Evolutionary conservation across 2,329 filamentous ascomycete genomes (phyloP), one percentile per base, ranked within the genome.

Genomic region (Botrytis fabae): DNA sequence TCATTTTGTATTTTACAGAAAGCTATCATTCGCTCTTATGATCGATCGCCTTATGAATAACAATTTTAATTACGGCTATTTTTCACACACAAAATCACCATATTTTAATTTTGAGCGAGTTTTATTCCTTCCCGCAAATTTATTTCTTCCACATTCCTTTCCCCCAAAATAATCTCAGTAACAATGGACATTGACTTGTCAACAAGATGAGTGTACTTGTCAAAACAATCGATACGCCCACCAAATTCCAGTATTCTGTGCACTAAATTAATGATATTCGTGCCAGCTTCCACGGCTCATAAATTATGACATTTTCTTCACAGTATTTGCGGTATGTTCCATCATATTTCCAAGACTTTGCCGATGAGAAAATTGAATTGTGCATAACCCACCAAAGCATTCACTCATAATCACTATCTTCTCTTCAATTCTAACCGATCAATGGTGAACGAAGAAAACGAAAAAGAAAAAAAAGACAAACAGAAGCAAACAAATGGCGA

Each of bases 241-340:
- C 18, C 16, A 59, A 51, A 8, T 59, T 59, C 4, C 57, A 59
- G 16, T 12, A 35, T 35, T 8, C n/a, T 32, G 51, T 12, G 25
- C 14, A 3, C 6, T 18, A 28, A 14, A 57, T 28, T 28, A 22
- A 10, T 35, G 6, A 28, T 35, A 22, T 18, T 20, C 28, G 4
- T 28, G 32, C 14, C 54, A 59, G 54, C 28, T 59, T 59, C 1
- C 28, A 59, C 6, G 10, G 4, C 1, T 22, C 18, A 59, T 1
- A 4, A 3, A 4, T 35, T 12, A 4, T 20, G 18, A 59, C 6
- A 0, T 22, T 59, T 22, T 1, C 2, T 59, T 35, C 2, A 1
- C 0, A 4, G 22, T 59, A 22, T 59, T 1, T 20, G 6, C 8
- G 35, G 57, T 20, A 22, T 12, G 28, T 35, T 18, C 9, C 3